Evolutionary conservation across 2,329 filamentous ascomycete genomes (phyloP).

Genomic region (Ophiostoma australiae): DNA sequence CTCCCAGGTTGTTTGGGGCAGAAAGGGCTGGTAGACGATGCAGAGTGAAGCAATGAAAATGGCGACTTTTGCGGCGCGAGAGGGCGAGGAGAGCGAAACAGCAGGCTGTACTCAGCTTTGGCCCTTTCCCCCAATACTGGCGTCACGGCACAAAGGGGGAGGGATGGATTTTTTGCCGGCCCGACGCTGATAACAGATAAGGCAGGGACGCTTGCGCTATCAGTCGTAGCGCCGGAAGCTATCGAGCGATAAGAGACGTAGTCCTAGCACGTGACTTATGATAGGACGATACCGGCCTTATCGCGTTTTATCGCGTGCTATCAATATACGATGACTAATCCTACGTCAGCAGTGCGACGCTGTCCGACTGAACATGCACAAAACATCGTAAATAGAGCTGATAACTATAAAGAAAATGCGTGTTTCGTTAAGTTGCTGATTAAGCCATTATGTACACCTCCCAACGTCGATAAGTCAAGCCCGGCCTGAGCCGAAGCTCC

Average conservation of each 20-base stretch:
- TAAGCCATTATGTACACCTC: too few species aligned
- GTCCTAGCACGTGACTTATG: not conserved
- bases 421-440: not conserved
- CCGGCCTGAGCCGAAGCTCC: too few species aligned
- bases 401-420: not conserved
- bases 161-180: slow-evolving; percentile 29
- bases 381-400: not conserved
- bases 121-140: slow-evolving; percentile 19
- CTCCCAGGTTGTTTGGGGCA: not conserved
- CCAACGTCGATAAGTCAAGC: not conserved
- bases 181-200: slow-evolving; percentile 29
- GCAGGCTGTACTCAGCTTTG: slow-evolving; percentile 13
- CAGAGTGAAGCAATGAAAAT: slow-evolving; percentile 17
- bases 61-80: slow-evolving; percentile 26
- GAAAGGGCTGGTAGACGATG: not conserved
- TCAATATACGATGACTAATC: not conserved
- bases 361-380: too few species aligned
- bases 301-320: not conserved
- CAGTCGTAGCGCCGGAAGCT: slow-evolving; percentile 1
- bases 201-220: slow-evolving; percentile 13
- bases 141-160: slow-evolving; percentile 28
- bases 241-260: not conserved
- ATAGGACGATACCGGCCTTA: not conserved
- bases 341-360: not conserved
- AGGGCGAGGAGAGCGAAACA: slow-evolving; percentile 19